Evolutionary conservation across 75 land plant genomes (phyloP).

Genomic region (Cunninghamia lanceolata): DNA sequence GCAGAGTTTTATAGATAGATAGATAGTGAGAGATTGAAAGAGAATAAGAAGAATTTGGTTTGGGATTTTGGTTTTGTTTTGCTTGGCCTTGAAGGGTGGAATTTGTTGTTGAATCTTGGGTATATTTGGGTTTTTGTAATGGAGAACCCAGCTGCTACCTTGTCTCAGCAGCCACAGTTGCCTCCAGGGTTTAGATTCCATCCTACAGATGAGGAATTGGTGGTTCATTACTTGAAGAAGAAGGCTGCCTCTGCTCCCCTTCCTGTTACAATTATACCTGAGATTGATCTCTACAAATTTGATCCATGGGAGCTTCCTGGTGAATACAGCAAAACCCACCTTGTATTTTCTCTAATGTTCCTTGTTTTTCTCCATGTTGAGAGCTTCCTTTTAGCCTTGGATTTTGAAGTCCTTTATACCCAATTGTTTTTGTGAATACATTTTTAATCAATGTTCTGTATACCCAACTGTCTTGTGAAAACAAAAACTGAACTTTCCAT

Average conservation of each 20-base stretch:
- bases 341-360: too few relatives aligned
- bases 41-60: too few relatives aligned
- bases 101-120: not conserved
- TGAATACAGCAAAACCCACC: not conserved
- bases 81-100: not conserved
- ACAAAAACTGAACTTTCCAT: too few relatives aligned
- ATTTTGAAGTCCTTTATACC: too few relatives aligned
- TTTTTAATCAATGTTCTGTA: too few relatives aligned
- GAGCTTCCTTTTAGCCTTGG: too few relatives aligned
- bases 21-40: too few relatives aligned
- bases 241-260: slow-evolving; percentile 18
- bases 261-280: slow-evolving; percentile 21
- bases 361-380: too few relatives aligned
- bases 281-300: slow-evolving; percentile 29
- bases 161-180: slow-evolving; percentile 13
- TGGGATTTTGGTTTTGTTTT: not conserved
- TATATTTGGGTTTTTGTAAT: not conserved
- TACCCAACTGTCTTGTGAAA: too few relatives aligned
- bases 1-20: not conserved
- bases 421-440: too few relatives aligned
- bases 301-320: slow-evolving; percentile 30
- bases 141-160: not conserved
- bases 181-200: slow-evolving; percentile 29
- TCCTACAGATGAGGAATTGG: slow-evolving; percentile 29
- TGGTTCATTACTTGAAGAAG: slow-evolving; percentile 23